Percentiles rank a stretch among this genome's conserved stretches.
These are phyloP conservation scores for Plasmodium reichenowi DNA, from an alignment of 169 alveolate species.

Conservation along the genomic window DNA sequence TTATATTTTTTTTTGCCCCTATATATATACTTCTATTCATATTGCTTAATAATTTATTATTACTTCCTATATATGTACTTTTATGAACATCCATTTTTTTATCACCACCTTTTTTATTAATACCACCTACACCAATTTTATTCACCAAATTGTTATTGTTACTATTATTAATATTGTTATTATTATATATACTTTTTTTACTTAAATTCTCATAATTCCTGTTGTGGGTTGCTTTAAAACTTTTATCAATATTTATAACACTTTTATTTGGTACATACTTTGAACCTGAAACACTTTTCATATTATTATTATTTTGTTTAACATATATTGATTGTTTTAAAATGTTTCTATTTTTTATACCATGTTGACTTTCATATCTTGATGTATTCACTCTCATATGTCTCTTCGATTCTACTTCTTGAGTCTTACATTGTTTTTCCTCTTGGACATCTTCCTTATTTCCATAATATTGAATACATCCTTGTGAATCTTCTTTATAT, in stretches of 20 bases:
- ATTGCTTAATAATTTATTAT: no score
- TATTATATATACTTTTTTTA: no score
- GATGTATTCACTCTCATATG: not conserved
- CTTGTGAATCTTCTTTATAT: slow-evolving; percentile 74
- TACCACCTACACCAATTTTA: no score
- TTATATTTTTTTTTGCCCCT: slow-evolving; percentile 10
- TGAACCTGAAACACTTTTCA: no score
- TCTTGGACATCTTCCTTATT: not conserved
- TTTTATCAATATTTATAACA: no score
- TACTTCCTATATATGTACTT: slow-evolving; percentile 10
- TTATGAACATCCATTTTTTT: not conserved
- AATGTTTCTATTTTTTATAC: slow-evolving; percentile 10
- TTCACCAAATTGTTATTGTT: no score
- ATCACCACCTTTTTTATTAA: no score
- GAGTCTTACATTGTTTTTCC: not conserved
- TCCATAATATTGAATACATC: slow-evolving; percentile 60
- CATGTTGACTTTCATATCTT: slow-evolving; percentile 15
- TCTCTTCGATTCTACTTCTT: slow-evolving; percentile 9
- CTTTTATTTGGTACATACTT: no score
- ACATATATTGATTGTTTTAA: slow-evolving; percentile 35
- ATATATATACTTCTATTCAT: slow-evolving; percentile 3
- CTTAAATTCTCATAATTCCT: no score
- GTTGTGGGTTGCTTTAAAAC: no score
- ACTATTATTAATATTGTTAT: no score
- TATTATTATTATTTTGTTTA: slow-evolving; percentile 27